phyloP scores from a whole-genome alignment of 805 yeast genomes.

The Cyberlindnera xishuangbannaensis region DNA sequence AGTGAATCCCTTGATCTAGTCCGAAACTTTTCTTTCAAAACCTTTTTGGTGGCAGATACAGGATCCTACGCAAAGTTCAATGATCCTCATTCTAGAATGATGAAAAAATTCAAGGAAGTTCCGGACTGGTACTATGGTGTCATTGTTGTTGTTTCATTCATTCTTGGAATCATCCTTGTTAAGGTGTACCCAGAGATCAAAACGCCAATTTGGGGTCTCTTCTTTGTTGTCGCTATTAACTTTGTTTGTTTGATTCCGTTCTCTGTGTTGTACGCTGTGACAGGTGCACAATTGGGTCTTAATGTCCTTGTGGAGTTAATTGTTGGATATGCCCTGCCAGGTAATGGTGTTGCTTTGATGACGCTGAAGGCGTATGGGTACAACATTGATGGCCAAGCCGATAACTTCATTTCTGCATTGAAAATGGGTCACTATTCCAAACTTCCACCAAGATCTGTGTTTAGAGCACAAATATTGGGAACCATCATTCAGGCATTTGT shows the following conservation, averaged over 20 bases:
- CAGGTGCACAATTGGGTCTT: slow-evolving; percentile 43
- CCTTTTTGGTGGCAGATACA: not conserved
- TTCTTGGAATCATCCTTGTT: slow-evolving; percentile 40
- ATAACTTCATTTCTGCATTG: slow-evolving; percentile 46
- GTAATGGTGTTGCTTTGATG: slow-evolving; percentile 49
- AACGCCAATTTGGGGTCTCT: slow-evolving; percentile 57
- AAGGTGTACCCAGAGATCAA: slow-evolving; percentile 37
- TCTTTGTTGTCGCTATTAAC: slow-evolving; percentile 46
- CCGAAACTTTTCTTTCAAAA: not conserved
- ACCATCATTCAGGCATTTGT: slow-evolving; percentile 27
- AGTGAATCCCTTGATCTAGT: slow-evolving; percentile 4
- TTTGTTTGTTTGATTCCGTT: slow-evolving; percentile 46
- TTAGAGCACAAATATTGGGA: slow-evolving; percentile 38
- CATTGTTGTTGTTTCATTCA: slow-evolving; percentile 37
- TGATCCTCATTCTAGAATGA: slow-evolving; percentile 37
- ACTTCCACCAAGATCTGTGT: slow-evolving; percentile 53
- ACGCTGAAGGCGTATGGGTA: slow-evolving; percentile 47
- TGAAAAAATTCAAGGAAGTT: slow-evolving; percentile 52
- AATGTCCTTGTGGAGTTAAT: slow-evolving; percentile 52
- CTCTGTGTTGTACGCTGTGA: slow-evolving; percentile 39
- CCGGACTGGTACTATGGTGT: slow-evolving; percentile 44
- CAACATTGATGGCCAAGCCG: slow-evolving; percentile 60
- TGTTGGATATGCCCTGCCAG: slow-evolving; percentile 45
- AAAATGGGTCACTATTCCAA: slow-evolving; percentile 44
- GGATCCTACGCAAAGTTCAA: slow-evolving; percentile 6